phyloP scores from a whole-genome alignment of 495 filamentous ascomycete species.

The Annulohypoxylon nitens region DNA sequence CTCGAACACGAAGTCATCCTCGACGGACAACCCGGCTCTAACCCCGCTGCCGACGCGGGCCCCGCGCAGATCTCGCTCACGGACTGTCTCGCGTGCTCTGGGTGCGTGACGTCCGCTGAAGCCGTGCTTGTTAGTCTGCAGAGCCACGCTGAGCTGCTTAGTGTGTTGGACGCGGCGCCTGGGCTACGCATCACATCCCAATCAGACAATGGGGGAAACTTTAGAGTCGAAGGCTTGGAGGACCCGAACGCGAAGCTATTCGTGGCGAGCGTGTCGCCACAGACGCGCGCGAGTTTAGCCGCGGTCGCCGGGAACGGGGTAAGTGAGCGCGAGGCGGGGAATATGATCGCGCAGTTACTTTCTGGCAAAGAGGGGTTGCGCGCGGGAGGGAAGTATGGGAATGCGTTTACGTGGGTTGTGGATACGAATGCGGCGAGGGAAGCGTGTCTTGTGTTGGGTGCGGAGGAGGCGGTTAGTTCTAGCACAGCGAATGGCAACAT shows the following conservation, averaged over 20 bases:
- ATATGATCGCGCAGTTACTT: slow-evolving; percentile 87
- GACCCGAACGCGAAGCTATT: slow-evolving; percentile 74
- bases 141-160: slow-evolving; percentile 90
- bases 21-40: slow-evolving; percentile 74
- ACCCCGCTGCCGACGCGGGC: slow-evolving; percentile 57
- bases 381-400: slow-evolving; percentile 75
- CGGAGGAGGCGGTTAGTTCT: slow-evolving; percentile 75
- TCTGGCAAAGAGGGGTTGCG: slow-evolving; percentile 76
- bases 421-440: slow-evolving; percentile 87
- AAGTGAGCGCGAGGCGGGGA: slow-evolving; percentile 76
- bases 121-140: slow-evolving; percentile 93
- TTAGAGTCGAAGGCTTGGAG: slow-evolving; percentile 53
- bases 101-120: slow-evolving; percentile 97
- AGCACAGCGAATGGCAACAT: background rate
- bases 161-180: slow-evolving; percentile 77
- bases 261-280: slow-evolving; percentile 91
- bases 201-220: slow-evolving; percentile 29
- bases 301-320: slow-evolving; percentile 82
- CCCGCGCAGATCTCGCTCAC: slow-evolving; percentile 94
- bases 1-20: slow-evolving; percentile 88
- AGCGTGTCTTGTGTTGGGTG: slow-evolving; percentile 79
- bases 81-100: slow-evolving; percentile 96
- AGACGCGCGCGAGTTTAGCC: slow-evolving; percentile 87
- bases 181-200: slow-evolving; percentile 57
- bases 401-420: slow-evolving; percentile 86